Evolutionary conservation across 2,329 filamentous ascomycete species (phyloP).

Genomic region (Curvularia lunata): DNA sequence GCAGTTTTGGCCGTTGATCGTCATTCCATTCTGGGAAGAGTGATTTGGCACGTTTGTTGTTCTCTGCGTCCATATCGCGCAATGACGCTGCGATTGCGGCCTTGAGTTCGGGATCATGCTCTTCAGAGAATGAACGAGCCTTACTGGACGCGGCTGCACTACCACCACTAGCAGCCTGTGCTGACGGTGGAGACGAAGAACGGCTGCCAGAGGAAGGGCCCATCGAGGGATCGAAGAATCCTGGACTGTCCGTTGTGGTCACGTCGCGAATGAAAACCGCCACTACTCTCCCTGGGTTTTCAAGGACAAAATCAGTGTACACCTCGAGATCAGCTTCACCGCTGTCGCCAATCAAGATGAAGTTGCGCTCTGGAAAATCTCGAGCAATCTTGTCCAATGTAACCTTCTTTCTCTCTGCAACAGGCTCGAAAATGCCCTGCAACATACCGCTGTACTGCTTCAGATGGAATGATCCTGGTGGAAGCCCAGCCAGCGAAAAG

Average conservation of each 20-base stretch:
- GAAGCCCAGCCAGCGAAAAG: slow-evolving; percentile 80
- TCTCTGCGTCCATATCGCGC: slow-evolving; percentile 53
- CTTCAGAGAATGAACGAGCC: slow-evolving; percentile 37
- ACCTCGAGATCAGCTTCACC: slow-evolving; percentile 97
- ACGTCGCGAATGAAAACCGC: slow-evolving; percentile 96
- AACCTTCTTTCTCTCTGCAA: slow-evolving; percentile 90
- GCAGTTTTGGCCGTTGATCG: slow-evolving; percentile 49
- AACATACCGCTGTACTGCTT: slow-evolving; percentile 98
- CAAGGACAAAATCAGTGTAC: slow-evolving; percentile 88
- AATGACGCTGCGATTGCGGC: slow-evolving; percentile 58
- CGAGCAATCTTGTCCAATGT: slow-evolving; percentile 82
- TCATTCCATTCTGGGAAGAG: slow-evolving; percentile 43
- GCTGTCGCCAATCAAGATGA: slow-evolving; percentile 92
- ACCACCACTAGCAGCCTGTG: slow-evolving; percentile 20
- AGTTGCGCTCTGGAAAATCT: slow-evolving; percentile 89
- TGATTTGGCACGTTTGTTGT: slow-evolving; percentile 43
- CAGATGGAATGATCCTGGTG: slow-evolving; percentile 87
- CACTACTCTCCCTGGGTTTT: slow-evolving; percentile 81
- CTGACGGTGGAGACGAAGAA: slow-evolving; percentile 34
- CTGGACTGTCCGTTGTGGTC: slow-evolving; percentile 74
- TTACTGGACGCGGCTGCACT: slow-evolving; percentile 20
- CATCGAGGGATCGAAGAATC: slow-evolving; percentile 77
- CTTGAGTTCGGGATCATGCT: slow-evolving; percentile 57
- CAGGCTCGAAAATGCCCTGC: slow-evolving; percentile 96
- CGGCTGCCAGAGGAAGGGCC: slow-evolving; percentile 44